Conservation (phyloP, 768 basidiomycete species). For the Phylloporus sp. region DNA sequence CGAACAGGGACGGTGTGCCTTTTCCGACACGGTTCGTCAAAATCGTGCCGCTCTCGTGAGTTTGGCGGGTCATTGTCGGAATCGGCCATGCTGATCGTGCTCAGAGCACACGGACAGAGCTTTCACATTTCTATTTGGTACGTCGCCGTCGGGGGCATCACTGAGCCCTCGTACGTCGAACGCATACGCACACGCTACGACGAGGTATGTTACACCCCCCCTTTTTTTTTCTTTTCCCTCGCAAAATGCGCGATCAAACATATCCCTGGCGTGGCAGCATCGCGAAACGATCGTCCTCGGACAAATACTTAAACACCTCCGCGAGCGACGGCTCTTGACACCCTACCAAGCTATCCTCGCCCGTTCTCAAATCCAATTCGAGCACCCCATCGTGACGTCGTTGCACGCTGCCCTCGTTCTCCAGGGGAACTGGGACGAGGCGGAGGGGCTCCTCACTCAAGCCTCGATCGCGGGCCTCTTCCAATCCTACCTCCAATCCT, state of each 20-base stretch:
- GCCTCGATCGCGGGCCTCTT: slow-evolving; percentile 58
- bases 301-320: slow-evolving; percentile 52
- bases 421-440: slow-evolving; percentile 55
- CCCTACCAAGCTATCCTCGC: slow-evolving; percentile 40
- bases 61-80: no score
- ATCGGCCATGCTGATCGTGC: no score
- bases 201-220: slow-evolving; percentile 42
- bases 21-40: slow-evolving; percentile 70
- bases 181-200: slow-evolving; percentile 49
- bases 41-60: slow-evolving; percentile 71
- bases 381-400: slow-evolving; percentile 66
- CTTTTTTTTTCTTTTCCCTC: no score
- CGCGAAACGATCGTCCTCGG: slow-evolving; percentile 61
- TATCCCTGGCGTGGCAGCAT: slow-evolving; percentile 39
- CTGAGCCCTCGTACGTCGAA: slow-evolving; percentile 53
- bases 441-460: slow-evolving; percentile 49
- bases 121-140: slow-evolving; percentile 83
- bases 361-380: slow-evolving; percentile 31
- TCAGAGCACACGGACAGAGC: slow-evolving; percentile 65
- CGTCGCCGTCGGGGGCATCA: slow-evolving; percentile 56
- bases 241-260: no score
- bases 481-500: slow-evolving; percentile 47
- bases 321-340: slow-evolving; percentile 65
- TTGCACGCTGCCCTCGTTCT: slow-evolving; percentile 63
- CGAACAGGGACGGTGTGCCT: slow-evolving; percentile 49